Evolutionary conservation across 2,329 filamentous ascomycete genomes (phyloP), one percentile per base, ranked within the genome.

Genomic region (Xylariaceae sp.): DNA sequence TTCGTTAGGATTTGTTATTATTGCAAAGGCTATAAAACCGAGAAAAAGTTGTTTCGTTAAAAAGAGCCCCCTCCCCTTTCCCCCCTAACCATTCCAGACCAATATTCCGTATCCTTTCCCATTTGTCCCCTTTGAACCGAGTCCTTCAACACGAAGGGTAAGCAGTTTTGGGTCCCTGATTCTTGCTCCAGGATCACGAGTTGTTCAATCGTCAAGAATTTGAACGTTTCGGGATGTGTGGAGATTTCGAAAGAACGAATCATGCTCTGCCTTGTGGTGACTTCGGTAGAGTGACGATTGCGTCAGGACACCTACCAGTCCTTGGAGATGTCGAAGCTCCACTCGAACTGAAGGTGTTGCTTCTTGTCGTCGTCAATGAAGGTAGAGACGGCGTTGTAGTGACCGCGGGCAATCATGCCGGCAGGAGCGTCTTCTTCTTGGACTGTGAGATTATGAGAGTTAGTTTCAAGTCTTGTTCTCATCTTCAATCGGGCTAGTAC

Each of bases 341-440:
- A 99, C 71, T 96, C 89, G 75, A 99, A 99, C 73, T 88, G 82
- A 64, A 99, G 81, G 76, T 99, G 92, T 65, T 83, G 87, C 76
- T 91, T 87, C 75, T 94, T 88, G 78, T 99, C 94, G 71, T 99
- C 94, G 73, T 99, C 94, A 63, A 96, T 84, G 74, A 99, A 99
- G 76, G 86, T 91, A 66, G 92, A 96, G 62, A 87, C 77, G 64
- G 92, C 92, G 62, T 89, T 88, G 82, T 99, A 99, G 77, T 92
- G 87, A 65, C 92, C 94, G 63, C 94, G 89, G 58, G 85, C 88
- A 57, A 97, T 78, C 86, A 97, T 93, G 69, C 93, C 93, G 15
- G 87, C 88, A 13, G 94, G 94, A 15, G 94, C 94, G 66, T 96
- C 92, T 74, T 97, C 93, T 70, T 92, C 84, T 69, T 91, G 85